These are phyloP conservation scores for Coelastrella sp. DNA, from an alignment of 139 green algal genomes.

Conservation along the genomic window DNA sequence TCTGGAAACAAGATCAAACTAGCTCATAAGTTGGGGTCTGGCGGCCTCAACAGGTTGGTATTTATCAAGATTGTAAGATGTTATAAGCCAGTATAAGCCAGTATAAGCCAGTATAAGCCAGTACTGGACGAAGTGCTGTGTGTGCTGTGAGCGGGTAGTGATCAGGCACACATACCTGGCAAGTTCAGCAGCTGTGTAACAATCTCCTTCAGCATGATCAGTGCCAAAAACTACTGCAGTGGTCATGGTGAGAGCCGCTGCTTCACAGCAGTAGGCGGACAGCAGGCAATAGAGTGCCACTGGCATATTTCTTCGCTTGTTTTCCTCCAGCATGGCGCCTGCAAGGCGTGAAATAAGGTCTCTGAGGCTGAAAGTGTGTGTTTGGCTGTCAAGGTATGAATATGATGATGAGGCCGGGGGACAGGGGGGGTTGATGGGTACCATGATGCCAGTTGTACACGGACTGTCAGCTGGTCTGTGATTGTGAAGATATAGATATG, in stretches of 20 bases:
- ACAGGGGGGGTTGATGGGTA: too few species aligned
- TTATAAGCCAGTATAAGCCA: too few species aligned
- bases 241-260: background rate
- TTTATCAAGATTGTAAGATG: too few species aligned
- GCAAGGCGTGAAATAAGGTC: background rate
- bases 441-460: background rate
- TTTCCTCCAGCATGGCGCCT: constrained; percentile 40
- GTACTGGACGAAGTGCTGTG: background rate
- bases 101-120: too few species aligned
- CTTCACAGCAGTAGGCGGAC: constrained; percentile 23
- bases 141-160: background rate
- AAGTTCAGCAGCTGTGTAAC: constrained; percentile 9
- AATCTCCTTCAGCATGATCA: background rate
- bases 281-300: constrained; percentile 21
- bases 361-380: background rate
- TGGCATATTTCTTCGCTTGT: constrained; percentile 22
- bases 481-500: background rate
- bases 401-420: too few species aligned
- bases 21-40: too few species aligned
- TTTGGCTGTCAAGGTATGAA: background rate
- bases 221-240: background rate
- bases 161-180: background rate
- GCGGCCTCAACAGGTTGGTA: too few species aligned
- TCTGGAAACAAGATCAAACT: too few species aligned
- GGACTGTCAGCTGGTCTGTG: background rate